Base-by-base conservation (phyloP, 2,329 filamentous ascomycete genomes). In the Aspergillus carbonarius region DNA sequence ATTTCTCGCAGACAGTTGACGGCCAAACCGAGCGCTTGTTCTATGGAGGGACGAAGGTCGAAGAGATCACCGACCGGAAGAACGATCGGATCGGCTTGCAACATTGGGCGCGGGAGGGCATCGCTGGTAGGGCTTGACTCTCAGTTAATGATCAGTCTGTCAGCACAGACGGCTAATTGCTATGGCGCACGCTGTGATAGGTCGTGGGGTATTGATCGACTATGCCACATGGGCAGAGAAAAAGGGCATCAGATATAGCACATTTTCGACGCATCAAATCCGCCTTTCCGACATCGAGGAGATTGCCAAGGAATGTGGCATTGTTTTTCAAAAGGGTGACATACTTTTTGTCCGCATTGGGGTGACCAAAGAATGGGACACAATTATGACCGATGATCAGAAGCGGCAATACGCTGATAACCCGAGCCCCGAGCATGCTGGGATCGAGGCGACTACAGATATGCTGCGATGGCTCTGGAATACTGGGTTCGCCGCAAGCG, bases 381-480 rank as follows among this genome's bases (percentile, higher is more conserved):
- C 68, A 1, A 39, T 67, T 32, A 77, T 78, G 72, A 74, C 72
- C 6, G 62, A 68, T 25, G 60, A 56, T 5, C 68, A 73, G 51
- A 69, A 73, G 54, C 60, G 62, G 30, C 65, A 67, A 18, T 74
- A 75, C 52, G 66, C 68, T 8, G 56, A 72, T 17, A 68, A 80
- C 54, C 70, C 74, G 1, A 73, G 72, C 17, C 76, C 76, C 1
- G 75, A 77, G 57, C 78, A 74, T 1, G 72, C 79, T 35, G 83
- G 82, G 0, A 75, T 85, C 1, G 78, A 83, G 49, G 80, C 79
- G 0, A 80, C 78, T 1, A 74, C 78, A 6, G 80, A 79, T 10
- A 78, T 81, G 18, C 75, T 85, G 8, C 76, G 79, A 42, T 88
- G 84, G 83, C 72, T 87, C 13, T 87, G 84, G 83, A 79, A 86